Conservation (phyloP, 1,139 yeast genomes). For the Candida pseudoviswanathii region DNA sequence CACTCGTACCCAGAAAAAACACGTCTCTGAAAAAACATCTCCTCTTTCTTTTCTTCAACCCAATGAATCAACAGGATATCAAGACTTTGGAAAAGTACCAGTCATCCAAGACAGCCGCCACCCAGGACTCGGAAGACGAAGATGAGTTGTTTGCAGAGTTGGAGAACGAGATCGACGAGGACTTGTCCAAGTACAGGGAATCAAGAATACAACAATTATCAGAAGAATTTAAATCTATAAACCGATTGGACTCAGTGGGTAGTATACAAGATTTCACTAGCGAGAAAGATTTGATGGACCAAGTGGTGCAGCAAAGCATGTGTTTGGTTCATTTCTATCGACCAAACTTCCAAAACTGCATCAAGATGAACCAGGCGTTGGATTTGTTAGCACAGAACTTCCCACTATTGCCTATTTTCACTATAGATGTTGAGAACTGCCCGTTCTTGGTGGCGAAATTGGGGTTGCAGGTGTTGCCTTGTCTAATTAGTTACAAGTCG, state of each 20-base stretch:
- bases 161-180: conserved; percentile 31
- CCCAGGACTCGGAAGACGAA: conserved; percentile 18
- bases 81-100: conserved; percentile 29
- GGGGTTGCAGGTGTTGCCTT: conserved; percentile 68
- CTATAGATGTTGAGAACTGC: conserved; percentile 64
- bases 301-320: conserved; percentile 44
- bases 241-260: conserved; percentile 41
- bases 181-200: conserved; percentile 44
- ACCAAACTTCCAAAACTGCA: conserved; percentile 61
- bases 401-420: conserved; percentile 53
- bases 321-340: conserved; percentile 68
- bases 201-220: conserved; percentile 50
- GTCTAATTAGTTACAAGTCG: conserved; percentile 60
- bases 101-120: conserved; percentile 36
- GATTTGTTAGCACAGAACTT: conserved; percentile 53
- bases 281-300: conserved; percentile 60
- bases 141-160: conserved; percentile 40
- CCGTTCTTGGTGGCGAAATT: conserved; percentile 72
- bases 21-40: too few species aligned
- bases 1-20: too few species aligned
- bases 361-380: conserved; percentile 55
- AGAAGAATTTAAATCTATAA: conserved; percentile 44
- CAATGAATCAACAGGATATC: conserved; percentile 12
- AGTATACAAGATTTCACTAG: conserved; percentile 38
- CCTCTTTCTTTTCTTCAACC: background rate